These are phyloP conservation scores for Starmera quercuum DNA, from an alignment of 805 yeast genomes.

Conservation along the genomic window DNA sequence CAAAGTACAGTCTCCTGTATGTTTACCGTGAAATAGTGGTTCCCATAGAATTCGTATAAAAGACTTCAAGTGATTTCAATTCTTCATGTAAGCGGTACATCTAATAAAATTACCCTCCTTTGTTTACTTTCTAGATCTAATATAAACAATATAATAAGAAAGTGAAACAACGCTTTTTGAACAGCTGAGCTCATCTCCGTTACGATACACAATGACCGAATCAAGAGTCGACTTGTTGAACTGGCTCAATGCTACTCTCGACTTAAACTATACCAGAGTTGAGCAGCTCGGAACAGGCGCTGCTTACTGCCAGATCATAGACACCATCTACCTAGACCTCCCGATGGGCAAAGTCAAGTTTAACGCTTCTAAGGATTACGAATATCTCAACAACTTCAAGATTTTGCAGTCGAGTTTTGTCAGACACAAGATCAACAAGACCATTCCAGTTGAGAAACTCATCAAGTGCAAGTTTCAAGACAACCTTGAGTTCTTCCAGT, in stretches of 20 bases:
- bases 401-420: slow-evolving; percentile 76
- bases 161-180: no score
- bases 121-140: no score
- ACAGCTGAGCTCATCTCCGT: no score
- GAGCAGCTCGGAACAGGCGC: slow-evolving; percentile 97
- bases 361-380: slow-evolving; percentile 65
- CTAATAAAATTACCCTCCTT: no score
- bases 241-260: slow-evolving; percentile 76
- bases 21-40: no score
- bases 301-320: slow-evolving; percentile 87
- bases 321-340: slow-evolving; percentile 73
- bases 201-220: slow-evolving; percentile 25
- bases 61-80: no score
- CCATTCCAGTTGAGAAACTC: slow-evolving; percentile 73
- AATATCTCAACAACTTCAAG: slow-evolving; percentile 74
- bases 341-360: slow-evolving; percentile 76
- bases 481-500: slow-evolving; percentile 88
- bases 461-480: slow-evolving; percentile 89
- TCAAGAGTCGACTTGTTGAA: slow-evolving; percentile 76
- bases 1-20: no score
- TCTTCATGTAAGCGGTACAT: no score
- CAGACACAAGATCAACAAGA: slow-evolving; percentile 60
- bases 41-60: no score
- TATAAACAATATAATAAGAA: no score
- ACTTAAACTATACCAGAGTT: slow-evolving; percentile 61